phyloP scores from a whole-genome alignment of 352 stramenopile species.

The Phytophthora multivora region DNA sequence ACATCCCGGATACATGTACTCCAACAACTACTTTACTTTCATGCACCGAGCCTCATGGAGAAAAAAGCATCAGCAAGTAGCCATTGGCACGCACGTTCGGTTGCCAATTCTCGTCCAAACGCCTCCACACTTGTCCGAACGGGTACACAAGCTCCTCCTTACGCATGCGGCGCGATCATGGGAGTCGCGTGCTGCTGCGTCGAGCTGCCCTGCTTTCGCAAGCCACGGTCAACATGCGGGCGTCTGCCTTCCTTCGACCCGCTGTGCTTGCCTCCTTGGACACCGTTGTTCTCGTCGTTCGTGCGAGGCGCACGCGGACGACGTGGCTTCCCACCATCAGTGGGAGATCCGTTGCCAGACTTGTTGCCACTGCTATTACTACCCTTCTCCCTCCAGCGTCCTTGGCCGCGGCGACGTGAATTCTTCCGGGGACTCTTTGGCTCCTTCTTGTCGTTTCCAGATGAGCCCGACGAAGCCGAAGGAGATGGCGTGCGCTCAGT shows the following conservation, averaged over 20 bases:
- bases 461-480: slow-evolving; percentile 30
- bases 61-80: slow-evolving; percentile 8
- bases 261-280: slow-evolving; percentile 26
- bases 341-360: slow-evolving; percentile 32
- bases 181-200: slow-evolving; percentile 26
- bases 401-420: slow-evolving; percentile 44
- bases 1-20: neutral
- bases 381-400: slow-evolving; percentile 43
- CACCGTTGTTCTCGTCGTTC: slow-evolving; percentile 33
- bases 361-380: slow-evolving; percentile 42
- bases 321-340: slow-evolving; percentile 36
- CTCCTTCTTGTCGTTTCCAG: slow-evolving; percentile 31
- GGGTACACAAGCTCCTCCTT: slow-evolving; percentile 1
- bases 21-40: slow-evolving; percentile 15
- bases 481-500: slow-evolving; percentile 27
- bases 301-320: slow-evolving; percentile 34
- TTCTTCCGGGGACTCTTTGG: slow-evolving; percentile 33
- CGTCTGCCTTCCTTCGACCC: slow-evolving; percentile 46
- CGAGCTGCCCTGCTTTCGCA: slow-evolving; percentile 43
- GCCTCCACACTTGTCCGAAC: neutral
- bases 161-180: slow-evolving; percentile 44
- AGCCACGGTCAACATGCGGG: slow-evolving; percentile 36
- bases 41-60: slow-evolving; percentile 11
- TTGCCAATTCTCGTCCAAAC: slow-evolving; percentile 4
- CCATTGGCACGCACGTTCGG: neutral